Evolutionary conservation across 2,329 filamentous ascomycete species (phyloP), one percentile per base, ranked within the genome.

Genomic region (Aspergillus brasiliensis): DNA sequence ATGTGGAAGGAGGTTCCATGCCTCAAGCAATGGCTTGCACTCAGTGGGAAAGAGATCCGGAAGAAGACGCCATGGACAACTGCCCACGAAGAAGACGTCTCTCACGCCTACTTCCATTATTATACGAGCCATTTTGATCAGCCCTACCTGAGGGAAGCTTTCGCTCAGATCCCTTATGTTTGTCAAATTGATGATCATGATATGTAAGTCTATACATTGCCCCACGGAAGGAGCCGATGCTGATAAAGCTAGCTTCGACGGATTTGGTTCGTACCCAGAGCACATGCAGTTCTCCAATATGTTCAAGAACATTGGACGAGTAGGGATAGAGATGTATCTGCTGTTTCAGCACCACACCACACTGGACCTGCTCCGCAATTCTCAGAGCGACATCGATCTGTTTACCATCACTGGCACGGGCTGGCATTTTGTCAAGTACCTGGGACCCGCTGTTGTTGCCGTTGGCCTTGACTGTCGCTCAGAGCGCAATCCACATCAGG

Each of bases 91-190:
- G 94, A 99, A 71, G 95, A 99, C 71, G 92, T 97, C 17, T 88
- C 90, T 2, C 93, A 98, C 77, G 93, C 95, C 7, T 99, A 97
- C 79, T 99, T 99, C 77, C 95, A 99, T 76, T 99, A 97, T 76
- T 99, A 99, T 74, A 97, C 93, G 1, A 97, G 92, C 67, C 94
- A 98, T 75, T 98, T 99, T 73, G 95, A 99, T 73, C 95, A 99
- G 77, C 93, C 94, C 6, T 94, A 96, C 75, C 77, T 99, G 66
- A 84, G 95, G 61, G 95, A 99, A 77, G 93, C 94, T 0, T 99
- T 97, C 80, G 95, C 95, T 21, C 95, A 99, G 79, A 97, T 99
- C 63, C 95, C 95, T 42, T 93, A 97, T 72, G 82, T 99, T 56
- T 83, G 96, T 69, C 92, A 96, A 73, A 88, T 99, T 56, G 93